phyloP scores from a whole-genome alignment of 768 basidiomycete species.

The Lentinula lateritia region DNA sequence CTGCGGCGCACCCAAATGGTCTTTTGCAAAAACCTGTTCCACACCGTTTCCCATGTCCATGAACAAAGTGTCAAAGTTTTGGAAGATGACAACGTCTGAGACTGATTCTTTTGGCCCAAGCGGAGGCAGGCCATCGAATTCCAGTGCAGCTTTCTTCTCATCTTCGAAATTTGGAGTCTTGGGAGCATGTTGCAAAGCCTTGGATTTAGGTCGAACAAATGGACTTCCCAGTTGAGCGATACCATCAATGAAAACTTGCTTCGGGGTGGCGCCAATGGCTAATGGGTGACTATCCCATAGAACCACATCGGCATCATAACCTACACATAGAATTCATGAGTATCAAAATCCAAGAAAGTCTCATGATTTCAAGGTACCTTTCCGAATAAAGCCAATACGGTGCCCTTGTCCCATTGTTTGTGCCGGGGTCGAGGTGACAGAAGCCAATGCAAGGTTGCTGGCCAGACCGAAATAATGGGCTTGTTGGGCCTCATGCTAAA shows the following conservation, averaged over 20 bases:
- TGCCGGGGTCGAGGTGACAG: slow-evolving; percentile 72
- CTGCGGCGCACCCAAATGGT: slow-evolving; percentile 7
- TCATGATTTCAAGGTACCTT: slow-evolving; percentile 28
- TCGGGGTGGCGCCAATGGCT: slow-evolving; percentile 69
- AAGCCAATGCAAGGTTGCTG: slow-evolving; percentile 57
- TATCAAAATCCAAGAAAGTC: not conserved
- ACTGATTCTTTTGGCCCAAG: slow-evolving; percentile 36
- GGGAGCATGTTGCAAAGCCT: slow-evolving; percentile 45
- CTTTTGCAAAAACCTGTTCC: slow-evolving; percentile 22
- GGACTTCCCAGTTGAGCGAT: slow-evolving; percentile 59
- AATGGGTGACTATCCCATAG: slow-evolving; percentile 79
- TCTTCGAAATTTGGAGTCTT: slow-evolving; percentile 55
- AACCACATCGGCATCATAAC: slow-evolving; percentile 74
- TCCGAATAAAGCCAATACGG: slow-evolving; percentile 63
- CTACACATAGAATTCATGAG: slow-evolving; percentile 19
- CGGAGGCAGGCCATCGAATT: slow-evolving; percentile 64
- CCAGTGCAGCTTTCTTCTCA: slow-evolving; percentile 47
- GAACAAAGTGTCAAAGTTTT: slow-evolving; percentile 53
- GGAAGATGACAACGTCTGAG: slow-evolving; percentile 49
- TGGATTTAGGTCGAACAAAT: slow-evolving; percentile 43
- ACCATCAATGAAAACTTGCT: slow-evolving; percentile 83
- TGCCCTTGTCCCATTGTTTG: slow-evolving; percentile 67
- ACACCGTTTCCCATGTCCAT: slow-evolving; percentile 26
- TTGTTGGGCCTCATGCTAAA: slow-evolving; percentile 64
- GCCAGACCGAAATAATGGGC: slow-evolving; percentile 70